Conservation (phyloP, 345 rosid species). For the Boechera stricta region DNA sequence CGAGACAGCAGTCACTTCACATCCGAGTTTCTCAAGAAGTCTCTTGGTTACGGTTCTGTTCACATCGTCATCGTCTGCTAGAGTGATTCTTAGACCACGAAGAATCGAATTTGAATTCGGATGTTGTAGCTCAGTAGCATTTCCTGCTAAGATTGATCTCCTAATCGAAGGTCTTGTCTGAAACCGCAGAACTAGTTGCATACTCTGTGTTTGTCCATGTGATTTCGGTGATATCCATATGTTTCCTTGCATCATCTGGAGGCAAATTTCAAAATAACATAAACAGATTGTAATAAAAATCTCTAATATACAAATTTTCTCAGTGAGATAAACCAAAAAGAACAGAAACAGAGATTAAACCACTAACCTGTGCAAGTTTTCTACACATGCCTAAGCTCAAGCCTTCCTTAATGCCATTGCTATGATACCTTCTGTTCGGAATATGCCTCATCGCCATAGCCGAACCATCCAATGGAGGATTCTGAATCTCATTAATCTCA, state of each 20-base stretch:
- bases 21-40: conserved; percentile 85
- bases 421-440: conserved; percentile 50
- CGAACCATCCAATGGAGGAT: conserved; percentile 51
- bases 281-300: neutral
- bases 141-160: conserved; percentile 47
- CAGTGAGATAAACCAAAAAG: neutral
- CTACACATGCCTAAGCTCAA: conserved; percentile 32
- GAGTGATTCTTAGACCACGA: too few relatives aligned
- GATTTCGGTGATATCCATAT: conserved; percentile 76
- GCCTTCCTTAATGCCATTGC: conserved; percentile 45
- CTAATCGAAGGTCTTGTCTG: conserved; percentile 57
- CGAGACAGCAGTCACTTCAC: conserved; percentile 81
- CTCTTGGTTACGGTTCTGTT: conserved; percentile 71
- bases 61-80: too few relatives aligned
- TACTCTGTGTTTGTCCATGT: conserved; percentile 69
- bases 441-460: conserved; percentile 41
- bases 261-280: neutral
- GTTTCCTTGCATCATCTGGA: conserved; percentile 98
- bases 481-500: conserved; percentile 58
- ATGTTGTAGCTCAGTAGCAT: conserved; percentile 54
- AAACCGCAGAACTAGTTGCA: conserved; percentile 74
- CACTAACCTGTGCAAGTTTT: conserved; percentile 87
- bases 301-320: neutral
- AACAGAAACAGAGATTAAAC: conserved; percentile 6
- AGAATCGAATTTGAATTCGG: conserved; percentile 44